phyloP scores from a whole-genome alignment of 2,329 filamentous ascomycete species.

The Sporothrix inflata region DNA sequence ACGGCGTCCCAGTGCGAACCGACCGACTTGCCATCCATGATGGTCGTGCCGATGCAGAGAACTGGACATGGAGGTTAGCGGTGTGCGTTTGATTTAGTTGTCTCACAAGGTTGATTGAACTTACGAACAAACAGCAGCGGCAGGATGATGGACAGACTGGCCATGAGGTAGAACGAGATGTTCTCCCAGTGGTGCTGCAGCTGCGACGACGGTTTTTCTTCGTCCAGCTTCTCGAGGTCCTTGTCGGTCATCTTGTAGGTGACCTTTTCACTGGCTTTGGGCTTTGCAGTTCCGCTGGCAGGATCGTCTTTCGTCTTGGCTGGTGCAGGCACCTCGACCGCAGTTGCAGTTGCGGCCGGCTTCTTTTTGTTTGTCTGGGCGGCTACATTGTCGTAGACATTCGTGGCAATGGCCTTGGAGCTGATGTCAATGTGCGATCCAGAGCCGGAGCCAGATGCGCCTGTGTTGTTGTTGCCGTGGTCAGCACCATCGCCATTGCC shows the following conservation, averaged over 20 bases:
- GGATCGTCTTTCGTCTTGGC: background rate
- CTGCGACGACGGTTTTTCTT: slow-evolving; percentile 1
- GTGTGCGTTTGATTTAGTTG: background rate
- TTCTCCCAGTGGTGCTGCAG: slow-evolving; percentile 22
- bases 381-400: background rate
- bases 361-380: background rate
- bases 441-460: background rate
- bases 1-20: slow-evolving; percentile 13
- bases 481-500: background rate
- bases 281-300: background rate
- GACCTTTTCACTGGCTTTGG: background rate
- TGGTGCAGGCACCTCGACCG: background rate
- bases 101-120: background rate
- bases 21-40: slow-evolving; percentile 1
- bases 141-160: slow-evolving; percentile 29
- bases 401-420: background rate
- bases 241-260: background rate
- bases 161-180: slow-evolving; percentile 28
- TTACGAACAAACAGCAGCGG: slow-evolving; percentile 23
- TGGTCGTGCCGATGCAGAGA: background rate
- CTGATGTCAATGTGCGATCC: background rate
- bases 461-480: background rate
- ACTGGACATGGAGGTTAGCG: background rate
- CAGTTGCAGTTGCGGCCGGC: background rate
- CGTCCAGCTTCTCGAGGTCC: background rate